A percentile compares a stretch with the other conserved stretches of the same genome.
Conservation (phyloP, 305 asterid genomes). For the Fraxinus sp. region DNA sequence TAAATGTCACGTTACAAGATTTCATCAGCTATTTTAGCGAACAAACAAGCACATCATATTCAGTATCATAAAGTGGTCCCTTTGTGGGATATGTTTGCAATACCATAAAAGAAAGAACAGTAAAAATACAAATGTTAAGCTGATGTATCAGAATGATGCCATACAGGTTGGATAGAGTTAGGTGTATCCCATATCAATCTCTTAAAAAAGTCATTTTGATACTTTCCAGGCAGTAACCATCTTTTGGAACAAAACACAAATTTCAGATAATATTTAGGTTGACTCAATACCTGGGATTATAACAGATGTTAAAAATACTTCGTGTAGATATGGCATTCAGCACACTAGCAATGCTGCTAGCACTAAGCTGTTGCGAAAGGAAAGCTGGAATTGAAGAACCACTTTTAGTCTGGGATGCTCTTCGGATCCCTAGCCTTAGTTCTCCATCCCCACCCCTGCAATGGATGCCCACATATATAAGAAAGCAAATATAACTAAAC, state of each 20-base stretch:
- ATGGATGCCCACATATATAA: slow-evolving; percentile 10
- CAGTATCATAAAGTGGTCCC: background rate
- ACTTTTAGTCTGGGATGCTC: slow-evolving; percentile 68
- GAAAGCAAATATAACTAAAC: slow-evolving; percentile 10
- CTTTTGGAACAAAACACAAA: background rate
- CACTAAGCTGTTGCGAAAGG: slow-evolving; percentile 46
- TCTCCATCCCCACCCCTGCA: slow-evolving; percentile 94
- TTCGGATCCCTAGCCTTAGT: slow-evolving; percentile 92
- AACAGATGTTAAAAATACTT: slow-evolving; percentile 61
- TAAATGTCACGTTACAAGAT: background rate
- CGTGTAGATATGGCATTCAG: slow-evolving; percentile 59
- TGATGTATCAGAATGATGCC: background rate
- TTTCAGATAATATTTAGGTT: background rate
- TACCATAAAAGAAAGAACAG: background rate
- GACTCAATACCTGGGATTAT: slow-evolving; percentile 82
- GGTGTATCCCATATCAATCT: background rate
- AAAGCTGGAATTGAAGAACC: slow-evolving; percentile 46
- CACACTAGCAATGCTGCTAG: slow-evolving; percentile 54
- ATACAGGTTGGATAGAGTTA: background rate
- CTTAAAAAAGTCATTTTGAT: background rate
- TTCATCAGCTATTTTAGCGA: background rate
- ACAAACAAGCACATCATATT: background rate
- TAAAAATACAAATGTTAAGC: background rate
- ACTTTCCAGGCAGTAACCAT: background rate
- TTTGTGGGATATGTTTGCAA: background rate